Conservation (phyloP, 192 early-diverging fungal species). For the Dispira simplex region DNA sequence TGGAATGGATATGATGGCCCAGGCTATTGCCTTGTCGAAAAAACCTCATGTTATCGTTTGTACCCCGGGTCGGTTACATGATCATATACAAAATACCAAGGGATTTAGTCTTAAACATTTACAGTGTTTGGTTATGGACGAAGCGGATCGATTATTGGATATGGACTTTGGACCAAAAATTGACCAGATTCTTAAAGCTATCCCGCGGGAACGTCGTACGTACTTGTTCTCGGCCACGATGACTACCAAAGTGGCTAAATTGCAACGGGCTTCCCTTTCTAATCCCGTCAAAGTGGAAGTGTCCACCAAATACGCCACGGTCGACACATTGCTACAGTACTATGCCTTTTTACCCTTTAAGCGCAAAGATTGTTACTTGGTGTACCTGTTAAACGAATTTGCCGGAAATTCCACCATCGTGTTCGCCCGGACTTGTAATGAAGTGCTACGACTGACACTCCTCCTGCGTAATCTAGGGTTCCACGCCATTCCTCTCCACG, state of each 20-base stretch:
- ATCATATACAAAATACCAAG: conserved; percentile 97
- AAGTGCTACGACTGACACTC: conserved; percentile 69
- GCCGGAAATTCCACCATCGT: conserved; percentile 85
- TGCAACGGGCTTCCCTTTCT: conserved; percentile 76
- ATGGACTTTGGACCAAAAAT: conserved; percentile 97
- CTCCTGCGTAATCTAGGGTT: conserved; percentile 89
- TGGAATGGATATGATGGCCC: conserved; percentile 94
- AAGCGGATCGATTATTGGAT: conserved; percentile 84
- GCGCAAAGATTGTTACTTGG: conserved; percentile 86
- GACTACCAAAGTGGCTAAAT: conserved; percentile 96
- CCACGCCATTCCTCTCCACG: conserved; percentile 86
- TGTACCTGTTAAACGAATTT: conserved; percentile 86
- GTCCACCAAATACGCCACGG: conserved; percentile 93
- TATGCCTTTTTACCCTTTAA: conserved; percentile 95
- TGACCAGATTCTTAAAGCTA: conserved; percentile 83
- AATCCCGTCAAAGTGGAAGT: conserved; percentile 94
- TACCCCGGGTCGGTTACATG: conserved; percentile 89
- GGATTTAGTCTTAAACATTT: conserved; percentile 83
- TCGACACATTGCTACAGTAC: conserved; percentile 84
- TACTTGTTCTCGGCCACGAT: conserved; percentile 96
- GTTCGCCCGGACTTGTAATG: conserved; percentile 80
- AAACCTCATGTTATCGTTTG: conserved; percentile 91
- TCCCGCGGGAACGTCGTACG: conserved; percentile 82
- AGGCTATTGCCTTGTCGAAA: conserved; percentile 85
- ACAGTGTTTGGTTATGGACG: conserved; percentile 90